Conservation (phyloP, 345 rosid species). For the Acer saccharum region DNA sequence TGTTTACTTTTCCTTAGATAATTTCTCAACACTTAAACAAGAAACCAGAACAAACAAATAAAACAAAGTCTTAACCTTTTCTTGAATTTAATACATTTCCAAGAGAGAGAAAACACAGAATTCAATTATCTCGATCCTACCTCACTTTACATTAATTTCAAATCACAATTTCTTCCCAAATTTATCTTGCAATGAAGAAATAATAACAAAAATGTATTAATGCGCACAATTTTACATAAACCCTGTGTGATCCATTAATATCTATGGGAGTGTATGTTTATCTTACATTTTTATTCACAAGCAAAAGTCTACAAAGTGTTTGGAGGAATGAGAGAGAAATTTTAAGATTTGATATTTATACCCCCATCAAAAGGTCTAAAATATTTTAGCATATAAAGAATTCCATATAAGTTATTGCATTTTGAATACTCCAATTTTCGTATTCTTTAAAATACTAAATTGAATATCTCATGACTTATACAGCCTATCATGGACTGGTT, state of each 20-base stretch:
- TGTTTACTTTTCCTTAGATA: background rate
- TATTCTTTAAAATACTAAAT: too few species aligned
- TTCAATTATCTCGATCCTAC: constrained; percentile 17
- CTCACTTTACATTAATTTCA: constrained; percentile 8
- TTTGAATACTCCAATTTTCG: too few species aligned
- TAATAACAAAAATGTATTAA: background rate
- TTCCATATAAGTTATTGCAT: too few species aligned
- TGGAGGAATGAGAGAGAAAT: too few species aligned
- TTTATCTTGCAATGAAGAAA: constrained; percentile 2
- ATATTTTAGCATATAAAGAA: too few species aligned
- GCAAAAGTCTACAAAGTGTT: too few species aligned
- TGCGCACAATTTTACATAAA: background rate
- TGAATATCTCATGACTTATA: too few species aligned
- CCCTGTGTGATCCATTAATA: too few species aligned
- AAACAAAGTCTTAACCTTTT: background rate
- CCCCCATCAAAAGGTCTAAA: too few species aligned
- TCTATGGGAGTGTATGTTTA: background rate
- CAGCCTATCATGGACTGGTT: too few species aligned
- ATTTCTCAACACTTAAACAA: background rate
- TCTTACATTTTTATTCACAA: too few species aligned
- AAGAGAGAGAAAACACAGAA: background rate
- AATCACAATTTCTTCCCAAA: constrained; percentile 3
- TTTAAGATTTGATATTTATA: too few species aligned
- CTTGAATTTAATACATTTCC: constrained; percentile 5
- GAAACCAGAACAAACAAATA: background rate